Base-by-base conservation (phyloP, 2,329 filamentous ascomycete genomes). In the Penicillium brasilianum region DNA sequence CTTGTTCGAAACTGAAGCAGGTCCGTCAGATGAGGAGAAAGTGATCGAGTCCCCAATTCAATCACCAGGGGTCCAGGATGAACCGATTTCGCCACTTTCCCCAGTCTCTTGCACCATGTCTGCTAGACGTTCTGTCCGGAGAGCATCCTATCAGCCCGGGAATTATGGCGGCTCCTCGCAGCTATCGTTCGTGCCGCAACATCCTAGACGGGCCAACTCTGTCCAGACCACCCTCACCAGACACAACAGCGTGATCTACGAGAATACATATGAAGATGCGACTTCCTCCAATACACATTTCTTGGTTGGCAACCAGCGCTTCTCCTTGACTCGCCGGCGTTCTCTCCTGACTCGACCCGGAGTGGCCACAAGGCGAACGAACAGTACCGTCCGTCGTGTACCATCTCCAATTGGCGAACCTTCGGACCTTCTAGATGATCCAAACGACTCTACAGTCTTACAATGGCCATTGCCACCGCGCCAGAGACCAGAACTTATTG, bases 331-430 rank as follows among this genome's bases (percentile, higher is more conserved):
- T n/a, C 75, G 76, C 22, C 72, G 76, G 22, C 72, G 73, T 18
- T 78, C 76, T 32, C 67, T 78, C 9, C 67, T 76, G 28, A 77
- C 70, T 18, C 68, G 71, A 41, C 77, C 73, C 5, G 75, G 74
- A 6, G 64, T 75, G 57, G 76, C 69, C 54, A 80, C 72, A 20
- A 75, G 72, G 64, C 73, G 69, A 62, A 72, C 71, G n/a, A 67
- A 69, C 8, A 71, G 66, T 20, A 61, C 62, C 4, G 54, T 63
- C 49, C 66, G 66, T 20, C 66, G 69, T 28, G 58, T 65, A 1
- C 69, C 69, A 25, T 70, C 70, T 1, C 66, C 68, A 28, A 66
- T 71, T 48, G 67, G 66, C 41, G 71, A 74, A 48, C 60, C 62
- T 1, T 62, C 65, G 22, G 58, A 49, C 13, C 49, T 60, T 11